Evolutionary conservation across 2,329 filamentous ascomycete species (phyloP), one percentile per base, ranked within the genome.

Genomic region (Exophiala phaeomuriformis): DNA sequence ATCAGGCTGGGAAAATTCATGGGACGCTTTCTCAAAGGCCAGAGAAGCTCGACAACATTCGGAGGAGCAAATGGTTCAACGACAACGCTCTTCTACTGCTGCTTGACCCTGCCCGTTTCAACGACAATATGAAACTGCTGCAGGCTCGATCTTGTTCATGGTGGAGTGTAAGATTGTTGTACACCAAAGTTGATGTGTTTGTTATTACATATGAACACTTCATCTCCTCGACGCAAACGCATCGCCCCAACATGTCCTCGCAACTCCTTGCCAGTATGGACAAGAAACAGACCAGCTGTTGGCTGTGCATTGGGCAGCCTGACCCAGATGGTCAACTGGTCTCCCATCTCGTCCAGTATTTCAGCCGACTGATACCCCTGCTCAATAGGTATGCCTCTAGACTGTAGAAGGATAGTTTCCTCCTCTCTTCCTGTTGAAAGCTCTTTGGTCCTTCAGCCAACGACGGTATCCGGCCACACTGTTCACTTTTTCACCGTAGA

Each of bases 401-500:
- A 47, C 33, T 3, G 49, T 56, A 3, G 51, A 35, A 12, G 54
- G 43, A 50, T 61, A 63, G 19, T 46, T 58, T 46, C 61, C 61
- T 39, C 39, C 36, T 69, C 82, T 84, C 81, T 94, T 95, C 77
- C 90, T 90, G 75, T 95, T 95, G 75, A 95, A 98, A 6, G 90
- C 91, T 58, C 91, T 80, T 77, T 97, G 93, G 67, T 98, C 93
- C 77, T 95, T 97, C 66, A 98, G 74, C 93, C 93, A 98, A 69
- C 89, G 85, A 65, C 93, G 78, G 71, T 97, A 98, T 44, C 88
- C 90, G 50, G 84, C 79, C 27, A 97, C 89, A 65, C 90, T 95
- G 48, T 87, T 88, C 64, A 98, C 95, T 79, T 96, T 97, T 75
- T 98, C 93, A 64, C 93, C 93, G 66, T 98, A 98, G 73, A 95